Evolutionary conservation across 2,329 filamentous ascomycete species (phyloP).

Genomic region (Dothistroma septosporum): DNA sequence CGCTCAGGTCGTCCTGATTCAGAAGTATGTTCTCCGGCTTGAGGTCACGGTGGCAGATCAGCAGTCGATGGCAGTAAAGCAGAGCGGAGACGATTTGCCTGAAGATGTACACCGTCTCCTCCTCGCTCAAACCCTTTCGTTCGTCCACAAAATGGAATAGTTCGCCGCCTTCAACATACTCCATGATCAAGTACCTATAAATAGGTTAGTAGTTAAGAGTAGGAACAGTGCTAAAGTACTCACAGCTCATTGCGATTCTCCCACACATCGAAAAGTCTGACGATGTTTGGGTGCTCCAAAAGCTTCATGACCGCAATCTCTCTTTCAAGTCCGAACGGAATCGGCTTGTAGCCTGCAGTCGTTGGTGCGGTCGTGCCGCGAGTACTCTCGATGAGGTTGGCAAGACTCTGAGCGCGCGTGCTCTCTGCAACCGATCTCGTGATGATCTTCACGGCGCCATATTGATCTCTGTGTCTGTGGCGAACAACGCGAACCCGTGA

Average conservation of each 20-base stretch:
- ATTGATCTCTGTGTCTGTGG: conserved; percentile 64
- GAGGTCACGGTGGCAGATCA: conserved; percentile 91
- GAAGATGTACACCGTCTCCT: conserved; percentile 78
- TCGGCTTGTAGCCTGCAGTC: conserved; percentile 32
- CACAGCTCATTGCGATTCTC: conserved; percentile 94
- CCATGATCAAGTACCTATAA: conserved; percentile 82
- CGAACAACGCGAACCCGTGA: conserved; percentile 82
- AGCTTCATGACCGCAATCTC: conserved; percentile 97
- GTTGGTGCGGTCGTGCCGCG: conserved; percentile 35
- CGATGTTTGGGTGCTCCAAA: conserved; percentile 90
- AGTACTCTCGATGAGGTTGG: conserved; percentile 72
- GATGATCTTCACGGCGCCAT: conserved; percentile 93
- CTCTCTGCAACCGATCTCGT: conserved; percentile 73
- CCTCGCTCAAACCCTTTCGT: conserved; percentile 69
- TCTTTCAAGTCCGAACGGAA: conserved; percentile 80
- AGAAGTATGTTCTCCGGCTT: conserved; percentile 97
- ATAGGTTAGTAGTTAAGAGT: conserved; percentile 22
- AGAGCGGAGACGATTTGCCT: conserved; percentile 90
- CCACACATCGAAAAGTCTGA: conserved; percentile 94
- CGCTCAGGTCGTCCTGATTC: conserved; percentile 62
- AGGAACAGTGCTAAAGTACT: conserved; percentile 35
- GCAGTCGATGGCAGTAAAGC: conserved; percentile 87
- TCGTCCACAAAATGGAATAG: conserved; percentile 81
- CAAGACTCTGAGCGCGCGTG: conserved; percentile 79
- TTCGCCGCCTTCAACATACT: conserved; percentile 81